Evolutionary conservation across 495 filamentous ascomycete genomes (phyloP).

Genomic region (Aspergillus mulundensis): DNA sequence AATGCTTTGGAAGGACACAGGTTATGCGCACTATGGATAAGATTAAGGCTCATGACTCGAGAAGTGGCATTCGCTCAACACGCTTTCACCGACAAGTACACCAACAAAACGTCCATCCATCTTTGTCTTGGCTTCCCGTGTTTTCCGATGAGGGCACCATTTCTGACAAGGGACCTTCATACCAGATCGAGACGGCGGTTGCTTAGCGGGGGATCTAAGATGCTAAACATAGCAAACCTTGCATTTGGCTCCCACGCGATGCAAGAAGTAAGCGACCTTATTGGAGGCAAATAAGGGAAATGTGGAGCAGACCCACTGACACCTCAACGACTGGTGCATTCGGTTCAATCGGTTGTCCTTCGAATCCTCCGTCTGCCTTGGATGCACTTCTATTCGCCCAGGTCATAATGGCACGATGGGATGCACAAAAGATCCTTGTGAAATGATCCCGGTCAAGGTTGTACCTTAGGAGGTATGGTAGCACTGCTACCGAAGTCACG

Average conservation of each 20-base stretch:
- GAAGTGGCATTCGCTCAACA: no score
- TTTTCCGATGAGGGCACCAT: background rate
- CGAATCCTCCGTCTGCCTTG: constrained; percentile 11
- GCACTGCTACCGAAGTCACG: constrained; percentile 23
- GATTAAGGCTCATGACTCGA: background rate
- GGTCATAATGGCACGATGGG: constrained; percentile 20
- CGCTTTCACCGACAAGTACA: no score
- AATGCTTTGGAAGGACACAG: background rate
- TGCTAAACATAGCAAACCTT: constrained; percentile 44
- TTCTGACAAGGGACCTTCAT: background rate
- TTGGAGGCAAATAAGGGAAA: constrained; percentile 14
- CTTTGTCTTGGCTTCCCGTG: background rate
- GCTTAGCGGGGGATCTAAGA: constrained; percentile 24
- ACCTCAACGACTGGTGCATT: constrained; percentile 2
- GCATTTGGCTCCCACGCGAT: constrained; percentile 35
- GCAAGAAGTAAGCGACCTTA: constrained; percentile 23
- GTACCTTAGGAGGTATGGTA: constrained; percentile 12
- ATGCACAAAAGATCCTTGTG: constrained; percentile 14
- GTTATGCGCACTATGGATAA: background rate
- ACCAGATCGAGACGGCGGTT: constrained; percentile 11
- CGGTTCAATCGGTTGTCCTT: background rate
- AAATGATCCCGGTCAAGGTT: constrained; percentile 2
- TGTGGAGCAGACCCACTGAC: constrained; percentile 10
- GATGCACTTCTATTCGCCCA: constrained; percentile 9
- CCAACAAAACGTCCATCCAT: background rate